These are phyloP conservation scores for Monotropa hypopitys DNA, from an alignment of 179 eudicot species.

Conservation along the genomic window DNA sequence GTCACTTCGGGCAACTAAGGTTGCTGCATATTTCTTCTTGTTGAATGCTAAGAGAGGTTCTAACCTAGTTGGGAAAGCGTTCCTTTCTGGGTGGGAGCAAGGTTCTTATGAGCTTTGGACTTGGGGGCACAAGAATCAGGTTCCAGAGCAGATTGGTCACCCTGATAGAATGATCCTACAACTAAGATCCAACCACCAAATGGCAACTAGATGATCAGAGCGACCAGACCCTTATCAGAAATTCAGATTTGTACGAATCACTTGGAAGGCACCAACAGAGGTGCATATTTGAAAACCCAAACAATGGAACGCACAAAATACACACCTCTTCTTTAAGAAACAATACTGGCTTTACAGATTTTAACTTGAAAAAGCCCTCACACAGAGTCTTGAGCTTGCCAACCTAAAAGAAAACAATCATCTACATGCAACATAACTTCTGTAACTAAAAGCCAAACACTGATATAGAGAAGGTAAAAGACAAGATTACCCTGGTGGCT, in stretches of 20 bases:
- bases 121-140: not conserved
- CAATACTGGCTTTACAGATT: slow-evolving; percentile 46
- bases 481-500: slow-evolving; percentile 47
- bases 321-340: slow-evolving; percentile 83
- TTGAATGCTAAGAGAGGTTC: not conserved
- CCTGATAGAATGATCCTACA: not conserved
- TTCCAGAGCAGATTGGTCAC: not conserved
- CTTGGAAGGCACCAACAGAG: not conserved
- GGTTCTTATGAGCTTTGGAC: not conserved
- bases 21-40: not conserved
- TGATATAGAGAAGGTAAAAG: not conserved
- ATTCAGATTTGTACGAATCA: not conserved
- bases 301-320: slow-evolving; percentile 4
- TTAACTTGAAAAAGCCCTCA: slow-evolving; percentile 84
- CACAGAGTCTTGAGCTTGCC: slow-evolving; percentile 95
- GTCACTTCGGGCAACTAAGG: not conserved
- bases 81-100: not conserved
- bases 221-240: not conserved
- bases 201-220: not conserved
- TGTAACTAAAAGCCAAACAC: not conserved
- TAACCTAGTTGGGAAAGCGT: not conserved
- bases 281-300: not conserved
- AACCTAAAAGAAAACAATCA: slow-evolving; percentile 27
- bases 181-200: not conserved
- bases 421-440: not conserved